Evolutionary conservation across 2,329 filamentous ascomycete species (phyloP).

Genomic region (Cercospora zeae-maydis): DNA sequence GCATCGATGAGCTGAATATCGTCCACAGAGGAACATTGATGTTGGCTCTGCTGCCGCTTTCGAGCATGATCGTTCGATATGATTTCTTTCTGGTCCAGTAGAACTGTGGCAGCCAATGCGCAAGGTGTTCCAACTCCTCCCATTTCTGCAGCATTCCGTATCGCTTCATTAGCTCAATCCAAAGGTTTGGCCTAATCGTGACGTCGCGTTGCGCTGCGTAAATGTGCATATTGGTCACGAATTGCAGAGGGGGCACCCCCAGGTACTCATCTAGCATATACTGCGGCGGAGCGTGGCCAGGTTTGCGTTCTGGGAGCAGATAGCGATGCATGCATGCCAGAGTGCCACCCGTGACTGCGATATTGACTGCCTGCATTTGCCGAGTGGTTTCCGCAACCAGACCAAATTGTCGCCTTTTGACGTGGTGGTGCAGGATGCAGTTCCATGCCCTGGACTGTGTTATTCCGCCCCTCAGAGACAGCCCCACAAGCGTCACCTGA

Average conservation of each 20-base stretch:
- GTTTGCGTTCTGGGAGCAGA: conserved; percentile 40
- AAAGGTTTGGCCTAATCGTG: conserved; percentile 46
- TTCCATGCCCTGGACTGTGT: conserved; percentile 46
- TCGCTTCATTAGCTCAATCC: conserved; percentile 58
- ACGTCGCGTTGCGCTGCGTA: conserved; percentile 30
- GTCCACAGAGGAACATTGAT: not conserved
- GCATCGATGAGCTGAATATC: conserved; percentile 28
- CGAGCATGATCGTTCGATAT: not conserved
- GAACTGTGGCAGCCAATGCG: conserved; percentile 48
- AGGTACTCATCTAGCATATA: conserved; percentile 1
- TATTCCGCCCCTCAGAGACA: conserved; percentile 40
- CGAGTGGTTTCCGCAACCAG: conserved; percentile 40
- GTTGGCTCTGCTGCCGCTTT: not conserved
- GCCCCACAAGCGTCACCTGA: conserved; percentile 54
- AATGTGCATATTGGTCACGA: conserved; percentile 49
- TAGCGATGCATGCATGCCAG: conserved; percentile 43
- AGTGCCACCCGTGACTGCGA: conserved; percentile 44
- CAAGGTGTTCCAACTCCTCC: conserved; percentile 50
- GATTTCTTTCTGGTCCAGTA: conserved; percentile 10
- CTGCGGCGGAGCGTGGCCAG: conserved; percentile 37
- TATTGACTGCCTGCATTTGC: conserved; percentile 48
- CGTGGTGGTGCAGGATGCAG: conserved; percentile 44
- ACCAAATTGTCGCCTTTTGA: conserved; percentile 29
- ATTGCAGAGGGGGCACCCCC: conserved; percentile 36
- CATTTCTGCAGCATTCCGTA: conserved; percentile 56